Base-by-base conservation (phyloP, 352 stramenopile genomes). In the Globisporangium iwayamae region DNA sequence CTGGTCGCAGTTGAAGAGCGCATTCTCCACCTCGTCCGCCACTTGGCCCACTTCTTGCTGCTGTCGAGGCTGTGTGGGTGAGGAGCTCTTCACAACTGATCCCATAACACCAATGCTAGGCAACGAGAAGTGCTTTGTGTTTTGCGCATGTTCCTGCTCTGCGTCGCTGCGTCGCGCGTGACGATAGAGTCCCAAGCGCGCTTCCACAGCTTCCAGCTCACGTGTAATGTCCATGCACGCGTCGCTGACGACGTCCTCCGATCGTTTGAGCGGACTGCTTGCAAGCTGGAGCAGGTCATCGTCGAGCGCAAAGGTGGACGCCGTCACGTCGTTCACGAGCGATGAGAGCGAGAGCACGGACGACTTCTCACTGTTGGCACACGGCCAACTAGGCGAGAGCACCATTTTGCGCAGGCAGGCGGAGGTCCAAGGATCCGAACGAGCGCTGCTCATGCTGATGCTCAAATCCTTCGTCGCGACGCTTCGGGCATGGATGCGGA, bases 21-120 rank as follows among this genome's bases (percentile, higher is more conserved):
- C 79, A 48, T 61, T 75, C 48, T 86, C 81, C 14, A 90, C 72
- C 65, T 89, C 77, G 14, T 87, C 73, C 0, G 70, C 75, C 0
- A 88, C 74, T 43, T 83, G 64, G 7, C 70, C 78, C 1, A 74
- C 74, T 34, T 78, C 58, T 60, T 76, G 69, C 18, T 75, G 64
- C 16, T 73, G 65, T 20, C 48, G 68, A 22, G 64, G 43, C n/a
- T 67, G 52, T 62, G 32, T 53, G 39, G 30, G 43, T 1, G 50
- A 70, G 20, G 63, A 56, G 18, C 20, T 38, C 20, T 58, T 48
- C 11, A 20, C 16, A 16, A 38, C 7, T 14, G 22, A 13, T n/a
- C 14, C 9, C 39, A 18, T n/a, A n/a, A 2, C 41, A 47, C 22
- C 14, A 47, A 4, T 47, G 6, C 20, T 16, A 18, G 13, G 41